A percentile compares a stretch with the other conserved stretches of the same genome.
phyloP scores from a whole-genome alignment of 2,329 filamentous ascomycete species.

The Periconia digitata region DNA sequence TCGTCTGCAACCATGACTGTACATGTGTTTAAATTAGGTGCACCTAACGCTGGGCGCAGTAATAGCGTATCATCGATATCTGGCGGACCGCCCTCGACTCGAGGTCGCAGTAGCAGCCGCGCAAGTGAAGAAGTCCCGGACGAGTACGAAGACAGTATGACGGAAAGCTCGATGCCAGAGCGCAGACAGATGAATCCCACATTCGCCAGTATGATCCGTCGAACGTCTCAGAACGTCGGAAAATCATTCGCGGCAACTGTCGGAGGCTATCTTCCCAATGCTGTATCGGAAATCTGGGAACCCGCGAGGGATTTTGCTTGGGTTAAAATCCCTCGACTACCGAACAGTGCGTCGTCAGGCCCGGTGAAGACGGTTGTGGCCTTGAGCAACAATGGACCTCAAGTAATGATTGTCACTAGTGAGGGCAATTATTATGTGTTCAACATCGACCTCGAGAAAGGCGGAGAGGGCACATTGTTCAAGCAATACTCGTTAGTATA shows the following conservation, averaged over 20 bases:
- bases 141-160: slow-evolving; percentile 47
- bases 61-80: slow-evolving; percentile 35
- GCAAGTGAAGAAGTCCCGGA: slow-evolving; percentile 40
- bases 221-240: slow-evolving; percentile 91
- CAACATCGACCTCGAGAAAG: slow-evolving; percentile 90
- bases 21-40: slow-evolving; percentile 82
- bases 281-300: slow-evolving; percentile 98
- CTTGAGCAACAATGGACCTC: slow-evolving; percentile 90
- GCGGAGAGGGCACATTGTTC: slow-evolving; percentile 86
- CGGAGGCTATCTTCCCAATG: slow-evolving; percentile 87
- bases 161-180: slow-evolving; percentile 30
- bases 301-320: slow-evolving; percentile 93
- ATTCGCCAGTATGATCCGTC: slow-evolving; percentile 86
- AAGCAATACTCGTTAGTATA: slow-evolving; percentile 86
- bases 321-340: slow-evolving; percentile 80
- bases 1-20: slow-evolving; percentile 96
- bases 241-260: slow-evolving; percentile 86
- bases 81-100: slow-evolving; percentile 25
- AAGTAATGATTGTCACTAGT: slow-evolving; percentile 97
- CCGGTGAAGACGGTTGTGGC: slow-evolving; percentile 90
- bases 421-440: slow-evolving; percentile 95
- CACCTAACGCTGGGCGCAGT: slow-evolving; percentile 35
- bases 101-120: slow-evolving; percentile 48
- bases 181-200: slow-evolving; percentile 64
- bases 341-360: slow-evolving; percentile 39